These are phyloP conservation scores for Leccinellum albellum DNA, from an alignment of 768 basidiomycete species.

Conservation along the genomic window DNA sequence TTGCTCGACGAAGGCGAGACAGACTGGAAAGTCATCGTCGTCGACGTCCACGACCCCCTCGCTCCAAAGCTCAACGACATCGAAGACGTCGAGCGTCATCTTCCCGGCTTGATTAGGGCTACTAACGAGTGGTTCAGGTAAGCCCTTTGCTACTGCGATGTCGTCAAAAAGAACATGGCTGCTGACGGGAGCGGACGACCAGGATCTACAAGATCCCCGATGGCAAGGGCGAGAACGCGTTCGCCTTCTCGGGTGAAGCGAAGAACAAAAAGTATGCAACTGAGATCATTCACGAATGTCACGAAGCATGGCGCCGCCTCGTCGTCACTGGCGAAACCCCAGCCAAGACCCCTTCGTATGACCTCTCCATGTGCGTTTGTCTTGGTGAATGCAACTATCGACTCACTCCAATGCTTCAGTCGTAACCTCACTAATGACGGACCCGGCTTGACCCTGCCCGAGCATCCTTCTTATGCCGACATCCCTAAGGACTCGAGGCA, in stretches of 20 bases:
- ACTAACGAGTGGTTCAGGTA: slow-evolving; percentile 99
- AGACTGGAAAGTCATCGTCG: slow-evolving; percentile 99
- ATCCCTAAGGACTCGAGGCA: slow-evolving; percentile 78
- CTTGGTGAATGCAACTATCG: neutral
- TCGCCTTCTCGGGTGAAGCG: slow-evolving; percentile 98
- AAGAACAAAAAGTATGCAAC: slow-evolving; percentile 99
- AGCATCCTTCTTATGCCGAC: slow-evolving; percentile 58
- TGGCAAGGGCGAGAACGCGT: slow-evolving; percentile 95
- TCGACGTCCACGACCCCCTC: slow-evolving; percentile 93
- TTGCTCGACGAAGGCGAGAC: slow-evolving; percentile 99
- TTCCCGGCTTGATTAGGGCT: slow-evolving; percentile 93
- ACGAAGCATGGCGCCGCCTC: slow-evolving; percentile 97
- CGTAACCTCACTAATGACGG: slow-evolving; percentile 74
- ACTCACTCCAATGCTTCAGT: slow-evolving; percentile 38
- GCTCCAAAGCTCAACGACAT: slow-evolving; percentile 97
- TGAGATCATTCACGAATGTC: slow-evolving; percentile 98
- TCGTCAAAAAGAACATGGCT: neutral
- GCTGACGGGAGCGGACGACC: neutral
- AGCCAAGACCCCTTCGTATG: slow-evolving; percentile 67
- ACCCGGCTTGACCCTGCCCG: slow-evolving; percentile 60
- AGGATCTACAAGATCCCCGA: slow-evolving; percentile 97
- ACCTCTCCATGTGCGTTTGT: slow-evolving; percentile 76
- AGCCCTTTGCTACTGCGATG: neutral
- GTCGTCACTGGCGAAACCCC: slow-evolving; percentile 68
- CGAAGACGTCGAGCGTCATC: slow-evolving; percentile 97